Evolutionary conservation across 306 rosid genomes (phyloP), one percentile per base, ranked within the genome.

Genomic region (Lithocarpus polystachyus): DNA sequence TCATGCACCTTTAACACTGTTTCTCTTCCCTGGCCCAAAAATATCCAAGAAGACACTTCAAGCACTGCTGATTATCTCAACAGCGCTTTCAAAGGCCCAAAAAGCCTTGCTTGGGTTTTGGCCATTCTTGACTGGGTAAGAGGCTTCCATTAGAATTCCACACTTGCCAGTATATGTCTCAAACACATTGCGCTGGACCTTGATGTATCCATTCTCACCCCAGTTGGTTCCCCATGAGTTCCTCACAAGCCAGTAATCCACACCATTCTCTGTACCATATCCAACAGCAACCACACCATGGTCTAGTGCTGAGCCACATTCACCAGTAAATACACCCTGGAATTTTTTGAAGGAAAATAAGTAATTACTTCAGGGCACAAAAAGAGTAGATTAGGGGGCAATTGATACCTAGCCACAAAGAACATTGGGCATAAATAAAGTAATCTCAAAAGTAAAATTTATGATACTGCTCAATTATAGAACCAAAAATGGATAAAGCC

Each of bases 251-350:
- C 99, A 93, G 81, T 91, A 95, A 64, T 95, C 99, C 7, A 79
- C 60, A 14, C 96, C 98, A 60, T 92, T 86, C 82, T 92, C 98
- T 15, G 82, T 80, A 20, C 99, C 99, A 77, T 92, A 95, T 31
- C 99, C 99, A 19, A 91, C 91, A 26, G 80, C 93, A 8, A 88
- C 97, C 81, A 95, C 99, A n/a, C 91, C 99, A 20, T 95, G 98
- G 81, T 95, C 93, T 11, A 93, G 77, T 1, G 31, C 71, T 43
- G 88, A 40, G 29, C 99, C 98, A 75, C 99, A 95, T 43, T 43
- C 79, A 33, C 97, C 99, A 3, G 90, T 90, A 76, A 95, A 93
- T 0, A 95, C 92, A 56, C 97, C 98, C 97, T 92, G 85, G n/a
- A 40, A 76, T 56, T 19, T 19, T 17, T 51, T 53, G 4, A 53